Conservation (phyloP, 164 flowering plant genomes). For the Vitis labrusca region DNA sequence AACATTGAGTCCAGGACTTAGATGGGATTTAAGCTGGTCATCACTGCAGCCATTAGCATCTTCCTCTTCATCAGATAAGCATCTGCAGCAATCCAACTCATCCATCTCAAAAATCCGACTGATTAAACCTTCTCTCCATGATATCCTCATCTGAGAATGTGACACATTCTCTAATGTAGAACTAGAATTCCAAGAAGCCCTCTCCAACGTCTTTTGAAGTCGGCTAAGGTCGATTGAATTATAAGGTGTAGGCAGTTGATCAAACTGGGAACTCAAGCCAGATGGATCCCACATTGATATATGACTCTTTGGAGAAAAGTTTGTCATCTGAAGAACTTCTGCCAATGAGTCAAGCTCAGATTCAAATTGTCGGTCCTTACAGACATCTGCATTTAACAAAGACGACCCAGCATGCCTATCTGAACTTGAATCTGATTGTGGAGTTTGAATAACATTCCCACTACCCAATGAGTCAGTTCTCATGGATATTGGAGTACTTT, state of each 20-base stretch:
- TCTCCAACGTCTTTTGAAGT: conserved; percentile 27
- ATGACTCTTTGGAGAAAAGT: conserved; percentile 34
- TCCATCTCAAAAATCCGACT: conserved; percentile 68
- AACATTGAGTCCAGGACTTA: conserved; percentile 14
- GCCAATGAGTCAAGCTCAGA: conserved; percentile 35
- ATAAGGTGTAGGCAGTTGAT: conserved; percentile 27
- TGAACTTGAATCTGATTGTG: conserved; percentile 57
- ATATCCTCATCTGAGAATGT: conserved; percentile 54
- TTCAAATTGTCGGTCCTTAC: conserved; percentile 14
- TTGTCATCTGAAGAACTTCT: conserved; percentile 26
- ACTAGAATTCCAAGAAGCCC: conserved; percentile 30
- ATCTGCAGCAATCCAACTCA: conserved; percentile 71
- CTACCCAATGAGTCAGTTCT: conserved; percentile 40
- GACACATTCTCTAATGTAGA: conserved; percentile 31
- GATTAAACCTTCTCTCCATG: conserved; percentile 78
- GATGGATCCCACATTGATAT: conserved; percentile 32
- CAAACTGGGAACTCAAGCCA: conserved; percentile 47
- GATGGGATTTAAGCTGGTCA: conserved; percentile 10
- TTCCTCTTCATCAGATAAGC: conserved; percentile 72
- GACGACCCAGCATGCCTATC: conserved; percentile 20
- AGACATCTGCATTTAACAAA: conserved; percentile 18
- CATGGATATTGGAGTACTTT: conserved; percentile 42
- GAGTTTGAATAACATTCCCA: conserved; percentile 69
- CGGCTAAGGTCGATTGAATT: conserved; percentile 29
- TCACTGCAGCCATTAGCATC: conserved; percentile 13